These are phyloP conservation scores for Gelatoporia subvermispora DNA, from an alignment of 768 basidiomycete species.

Conservation along the genomic window DNA sequence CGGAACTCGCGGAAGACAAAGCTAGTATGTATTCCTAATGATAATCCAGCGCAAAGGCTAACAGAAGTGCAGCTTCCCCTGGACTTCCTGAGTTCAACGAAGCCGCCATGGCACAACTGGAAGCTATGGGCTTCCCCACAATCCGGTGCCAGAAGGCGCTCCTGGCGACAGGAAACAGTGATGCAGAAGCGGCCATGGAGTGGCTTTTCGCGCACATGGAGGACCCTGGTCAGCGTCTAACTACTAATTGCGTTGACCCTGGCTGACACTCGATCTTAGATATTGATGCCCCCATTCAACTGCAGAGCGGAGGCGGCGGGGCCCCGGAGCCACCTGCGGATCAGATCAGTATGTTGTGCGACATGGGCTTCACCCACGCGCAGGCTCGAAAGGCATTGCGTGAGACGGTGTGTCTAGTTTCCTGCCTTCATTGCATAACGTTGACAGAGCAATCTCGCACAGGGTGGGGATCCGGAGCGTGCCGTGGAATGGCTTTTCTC, in stretches of 20 bases:
- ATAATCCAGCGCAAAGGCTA: neutral
- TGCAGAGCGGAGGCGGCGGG: conserved; percentile 22
- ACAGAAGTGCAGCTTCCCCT: conserved; percentile 22
- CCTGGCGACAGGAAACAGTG: conserved; percentile 76
- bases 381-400: conserved; percentile 85
- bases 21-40: conserved; percentile 21
- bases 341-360: conserved; percentile 66
- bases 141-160: conserved; percentile 87
- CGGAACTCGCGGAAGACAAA: conserved; percentile 56
- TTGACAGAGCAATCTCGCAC: neutral
- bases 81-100: conserved; percentile 65
- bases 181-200: conserved; percentile 83
- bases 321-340: conserved; percentile 59
- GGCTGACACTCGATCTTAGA: conserved; percentile 40
- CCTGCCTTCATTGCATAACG: neutral
- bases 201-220: conserved; percentile 97
- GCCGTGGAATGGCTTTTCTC: conserved; percentile 96
- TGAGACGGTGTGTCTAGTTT: conserved; percentile 64
- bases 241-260: neutral
- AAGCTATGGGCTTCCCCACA: conserved; percentile 87
- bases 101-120: conserved; percentile 68
- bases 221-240: conserved; percentile 60
- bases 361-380: conserved; percentile 87
- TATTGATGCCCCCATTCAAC: conserved; percentile 74
- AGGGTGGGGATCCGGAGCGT: conserved; percentile 75